Evolutionary conservation across 2,329 filamentous ascomycete genomes (phyloP).

Genomic region (Monilinia laxa): DNA sequence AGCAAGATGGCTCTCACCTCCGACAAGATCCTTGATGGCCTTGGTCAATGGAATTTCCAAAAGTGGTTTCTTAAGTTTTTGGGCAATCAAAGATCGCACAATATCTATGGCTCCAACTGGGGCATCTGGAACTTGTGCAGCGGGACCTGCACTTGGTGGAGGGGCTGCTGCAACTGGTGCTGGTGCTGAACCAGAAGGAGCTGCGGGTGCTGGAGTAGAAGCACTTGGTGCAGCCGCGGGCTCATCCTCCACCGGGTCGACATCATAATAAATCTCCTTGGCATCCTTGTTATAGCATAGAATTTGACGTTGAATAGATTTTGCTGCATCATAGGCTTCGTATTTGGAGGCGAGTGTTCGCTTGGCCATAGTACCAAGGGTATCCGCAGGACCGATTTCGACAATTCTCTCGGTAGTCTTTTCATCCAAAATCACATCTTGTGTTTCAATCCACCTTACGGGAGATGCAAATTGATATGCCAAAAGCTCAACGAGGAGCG

Average conservation of each 20-base stretch:
- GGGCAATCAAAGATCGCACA: conserved; percentile 83
- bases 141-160: conserved; percentile 76
- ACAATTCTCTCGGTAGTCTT: conserved; percentile 96
- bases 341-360: conserved; percentile 95
- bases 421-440: conserved; percentile 98
- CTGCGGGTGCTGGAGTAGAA: conserved; percentile 44
- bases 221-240: conserved; percentile 54
- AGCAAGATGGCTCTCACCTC: conserved; percentile 62
- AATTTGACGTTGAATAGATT: conserved; percentile 94
- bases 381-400: conserved; percentile 95
- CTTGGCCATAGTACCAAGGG: conserved; percentile 95
- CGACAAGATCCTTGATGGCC: conserved; percentile 97
- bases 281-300: conserved; percentile 99
- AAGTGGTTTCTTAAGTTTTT: conserved; percentile 95
- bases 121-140: conserved; percentile 79
- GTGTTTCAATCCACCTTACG: conserved; percentile 99
- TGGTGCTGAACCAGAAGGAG: conserved; percentile 48
- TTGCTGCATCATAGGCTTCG: conserved; percentile 96
- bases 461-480: conserved; percentile 99
- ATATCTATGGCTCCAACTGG: conserved; percentile 89
- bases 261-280: conserved; percentile 99
- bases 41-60: conserved; percentile 89
- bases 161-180: conserved; percentile 56
- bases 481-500: conserved; percentile 94
- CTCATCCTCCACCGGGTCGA: conserved; percentile 92